Evolutionary conservation across 306 rosid species (phyloP), one percentile per base, ranked within the genome.

Genomic region (Cucurbita argyrosperma): DNA sequence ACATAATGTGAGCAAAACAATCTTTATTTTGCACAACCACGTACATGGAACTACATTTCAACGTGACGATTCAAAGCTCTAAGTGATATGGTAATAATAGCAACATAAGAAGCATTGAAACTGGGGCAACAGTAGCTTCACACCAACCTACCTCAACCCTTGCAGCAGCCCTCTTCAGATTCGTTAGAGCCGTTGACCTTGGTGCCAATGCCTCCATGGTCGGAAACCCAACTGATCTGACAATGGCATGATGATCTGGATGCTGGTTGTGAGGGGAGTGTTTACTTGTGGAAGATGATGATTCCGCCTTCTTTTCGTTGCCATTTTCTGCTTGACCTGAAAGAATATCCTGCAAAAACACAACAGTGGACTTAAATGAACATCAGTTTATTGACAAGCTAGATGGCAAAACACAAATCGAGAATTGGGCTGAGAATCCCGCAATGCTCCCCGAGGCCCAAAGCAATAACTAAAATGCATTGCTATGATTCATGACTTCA

Each of bases 81-180:
- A 67, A 47, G 47, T 67, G 14, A 46, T 67, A 46, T 45, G 23
- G 38, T 19, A 46, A 46, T 6, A 9, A 45, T 12, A 21, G 72
- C 11, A 45, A 46, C 18, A 45, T 10, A 43, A 45, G 13, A 62
- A 62, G 46, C 26, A 38, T 7, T 9, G 13, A 38, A 13, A 62
- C 10, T 21, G 52, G 53, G 52, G 37, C 10, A 19, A 19, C 12
- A 12, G 18, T 26, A 12, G 58, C 35, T 30, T 70, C 15, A 50
- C 77, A 45, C 74, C 80, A 73, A 76, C 91, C 78, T 78, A 90
- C 98, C 92, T 92, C 96, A 68, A 80, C 76, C 92, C 72, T 86
- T 50, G 83, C 12, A 76, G 81, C 76, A 50, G 69, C 46, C 75
- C 80, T 87, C 90, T 79, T 92, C 64, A 86, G 75, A 78, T 80